Conservation (phyloP, 768 basidiomycete species). For the Tylopilus cervinicoccineus region DNA sequence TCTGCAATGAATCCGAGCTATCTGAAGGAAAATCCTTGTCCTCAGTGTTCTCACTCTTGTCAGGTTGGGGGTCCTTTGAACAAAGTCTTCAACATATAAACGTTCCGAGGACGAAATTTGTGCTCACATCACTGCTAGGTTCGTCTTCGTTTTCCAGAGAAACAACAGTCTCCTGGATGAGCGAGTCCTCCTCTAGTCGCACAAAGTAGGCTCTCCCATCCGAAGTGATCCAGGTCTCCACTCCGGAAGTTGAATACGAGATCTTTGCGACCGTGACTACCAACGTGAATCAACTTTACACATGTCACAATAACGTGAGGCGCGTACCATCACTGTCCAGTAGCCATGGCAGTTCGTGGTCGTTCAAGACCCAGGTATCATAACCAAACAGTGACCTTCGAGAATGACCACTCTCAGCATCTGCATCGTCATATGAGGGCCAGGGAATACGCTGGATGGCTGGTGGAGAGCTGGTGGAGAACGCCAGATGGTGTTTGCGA, state of each 20-base stretch:
- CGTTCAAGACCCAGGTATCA: constrained; percentile 69
- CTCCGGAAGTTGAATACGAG: constrained; percentile 51
- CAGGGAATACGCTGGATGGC: constrained; percentile 83
- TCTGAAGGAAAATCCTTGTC: constrained; percentile 3
- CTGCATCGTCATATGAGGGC: constrained; percentile 51
- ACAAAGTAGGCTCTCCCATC: constrained; percentile 83
- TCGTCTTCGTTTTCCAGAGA: constrained; percentile 40
- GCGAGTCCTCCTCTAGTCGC: constrained; percentile 45
- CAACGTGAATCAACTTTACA: not conserved
- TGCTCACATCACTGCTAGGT: constrained; percentile 44
- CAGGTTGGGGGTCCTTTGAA: constrained; percentile 10
- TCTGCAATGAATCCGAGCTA: constrained; percentile 5
- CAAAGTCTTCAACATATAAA: constrained; percentile 2
- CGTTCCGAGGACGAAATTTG: not conserved
- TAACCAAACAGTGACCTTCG: constrained; percentile 41
- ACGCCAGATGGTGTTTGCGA: constrained; percentile 61
- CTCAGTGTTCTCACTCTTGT: constrained; percentile 5
- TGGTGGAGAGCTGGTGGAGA: constrained; percentile 71
- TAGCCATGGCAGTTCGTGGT: constrained; percentile 69
- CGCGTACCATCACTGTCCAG: constrained; percentile 64
- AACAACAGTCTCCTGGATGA: not conserved
- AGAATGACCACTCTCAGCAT: constrained; percentile 33
- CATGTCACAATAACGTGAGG: not conserved
- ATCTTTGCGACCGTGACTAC: constrained; percentile 67
- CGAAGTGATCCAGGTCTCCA: constrained; percentile 82